A percentile compares a stretch with the other conserved stretches of the same genome.
Evolutionary conservation across 257 asterid species (phyloP).

Genomic region (Cordia subcordata): DNA sequence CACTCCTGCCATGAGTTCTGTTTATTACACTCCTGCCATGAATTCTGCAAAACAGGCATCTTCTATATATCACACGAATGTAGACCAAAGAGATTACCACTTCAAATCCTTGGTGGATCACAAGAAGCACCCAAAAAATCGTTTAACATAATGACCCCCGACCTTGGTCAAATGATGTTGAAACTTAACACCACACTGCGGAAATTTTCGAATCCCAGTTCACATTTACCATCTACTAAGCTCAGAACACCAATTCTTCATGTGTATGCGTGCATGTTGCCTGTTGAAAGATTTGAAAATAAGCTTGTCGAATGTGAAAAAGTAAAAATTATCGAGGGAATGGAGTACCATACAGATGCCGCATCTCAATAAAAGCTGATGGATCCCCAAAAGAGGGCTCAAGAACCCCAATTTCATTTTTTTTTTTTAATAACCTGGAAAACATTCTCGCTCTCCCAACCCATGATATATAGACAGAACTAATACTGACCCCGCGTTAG

Average conservation of each 20-base stretch:
- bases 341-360: slow-evolving; percentile 10
- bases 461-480: no score
- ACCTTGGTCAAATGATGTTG: not conserved
- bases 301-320: slow-evolving; percentile 3
- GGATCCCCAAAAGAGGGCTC: slow-evolving; percentile 7
- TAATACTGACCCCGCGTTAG: no score
- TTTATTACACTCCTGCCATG: not conserved
- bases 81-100: not conserved
- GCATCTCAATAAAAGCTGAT: slow-evolving; percentile 20
- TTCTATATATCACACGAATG: no score
- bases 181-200: not conserved
- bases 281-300: not conserved
- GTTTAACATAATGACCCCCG: not conserved
- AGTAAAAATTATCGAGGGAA: slow-evolving; percentile 11
- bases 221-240: not conserved
- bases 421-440: no score
- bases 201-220: not conserved
- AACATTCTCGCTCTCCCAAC: no score
- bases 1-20: not conserved
- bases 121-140: not conserved
- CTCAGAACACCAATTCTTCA: not conserved
- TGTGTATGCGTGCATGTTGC: not conserved
- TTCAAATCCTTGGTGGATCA: not conserved
- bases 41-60: not conserved
- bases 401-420: not conserved